phyloP scores from a whole-genome alignment of 108 stramenopile genomes.

The Fragilaria radians region DNA sequence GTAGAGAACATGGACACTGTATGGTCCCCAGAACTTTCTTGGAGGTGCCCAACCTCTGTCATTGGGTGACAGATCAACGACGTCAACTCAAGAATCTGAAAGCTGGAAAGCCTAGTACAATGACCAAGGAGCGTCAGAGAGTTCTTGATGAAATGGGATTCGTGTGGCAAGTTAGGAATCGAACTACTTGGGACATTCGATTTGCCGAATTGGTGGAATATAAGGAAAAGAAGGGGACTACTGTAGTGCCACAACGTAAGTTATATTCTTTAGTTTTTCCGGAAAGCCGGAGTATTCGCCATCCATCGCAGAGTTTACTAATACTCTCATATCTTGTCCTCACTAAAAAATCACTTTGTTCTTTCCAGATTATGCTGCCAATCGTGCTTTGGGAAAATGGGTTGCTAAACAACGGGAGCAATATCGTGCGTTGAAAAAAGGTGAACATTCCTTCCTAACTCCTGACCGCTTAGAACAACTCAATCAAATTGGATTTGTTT shows the following conservation, averaged over 20 bases:
- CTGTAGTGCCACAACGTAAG: conserved; percentile 12
- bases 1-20: conserved; percentile 48
- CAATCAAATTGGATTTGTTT: conserved; percentile 51
- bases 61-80: conserved; percentile 54
- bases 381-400: conserved; percentile 68
- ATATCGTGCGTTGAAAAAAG: conserved; percentile 44
- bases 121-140: conserved; percentile 54
- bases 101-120: conserved; percentile 32
- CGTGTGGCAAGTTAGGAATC: conserved; percentile 58
- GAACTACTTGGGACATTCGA: conserved; percentile 60
- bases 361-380: conserved; percentile 54
- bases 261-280: no score
- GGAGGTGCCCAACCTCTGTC: neutral
- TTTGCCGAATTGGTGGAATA: conserved; percentile 61
- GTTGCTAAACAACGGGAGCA: conserved; percentile 75
- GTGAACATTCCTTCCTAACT: conserved; percentile 67
- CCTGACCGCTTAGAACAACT: conserved; percentile 64
- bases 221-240: conserved; percentile 34
- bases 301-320: neutral
- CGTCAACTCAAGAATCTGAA: conserved; percentile 39
- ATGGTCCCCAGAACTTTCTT: conserved; percentile 36
- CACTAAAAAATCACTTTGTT: conserved; percentile 25
- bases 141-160: conserved; percentile 63
- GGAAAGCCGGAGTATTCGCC: conserved; percentile 4
- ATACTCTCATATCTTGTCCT: conserved; percentile 3